Evolutionary conservation across 495 filamentous ascomycete genomes (phyloP), one percentile per base, ranked within the genome.

Genomic region (Penicillium daleae): DNA sequence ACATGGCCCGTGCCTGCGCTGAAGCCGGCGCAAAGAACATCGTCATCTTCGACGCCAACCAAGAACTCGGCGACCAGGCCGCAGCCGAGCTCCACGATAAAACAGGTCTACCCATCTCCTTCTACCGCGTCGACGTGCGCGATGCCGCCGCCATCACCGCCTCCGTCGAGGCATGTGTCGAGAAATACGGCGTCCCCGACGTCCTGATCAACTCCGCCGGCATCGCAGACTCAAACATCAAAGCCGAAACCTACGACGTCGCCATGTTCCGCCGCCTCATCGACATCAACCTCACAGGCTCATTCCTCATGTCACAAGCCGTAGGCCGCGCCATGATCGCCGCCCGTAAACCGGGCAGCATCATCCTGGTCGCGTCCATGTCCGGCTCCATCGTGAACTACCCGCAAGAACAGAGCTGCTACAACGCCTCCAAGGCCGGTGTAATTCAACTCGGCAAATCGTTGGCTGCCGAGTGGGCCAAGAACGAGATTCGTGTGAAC

Each of bases 401-500:
- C 70, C 87, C 88, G 0, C 85, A 88, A 65, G 85, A 89, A 68
- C 88, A 90, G 75, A 87, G 86, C 4, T 82, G 78, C 7, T 90
- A 90, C 77, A 90, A 90, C 68, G 85, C 85, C 17, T 84, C 87
- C 64, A 90, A 90, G 72, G 87, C 88, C 7, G 75, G 71, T 6
- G 75, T 56, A 31, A 72, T 80, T 54, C 78, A 81, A 55, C 7
- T 66, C 5, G 89, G 81, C 72, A 85, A 80, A 71, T 88, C 86
- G 31, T 78, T 96, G 6, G 91, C 91, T 2, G 83, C 93, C n/a
- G 92, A 96, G 71, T 94, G 90, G 90, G 83, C 87, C 8, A 48
- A 49, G 42, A 85, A 84, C 19, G 93, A 92, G 66, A 92, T 92
- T 8, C 82, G 92, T 21, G 88, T 82, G 40, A 96, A 96, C 73